A percentile compares a stretch with the other conserved stretches of the same genome.
These are phyloP conservation scores for Nakataea oryzae DNA, from an alignment of 2,329 filamentous ascomycete species.

Conservation along the genomic window DNA sequence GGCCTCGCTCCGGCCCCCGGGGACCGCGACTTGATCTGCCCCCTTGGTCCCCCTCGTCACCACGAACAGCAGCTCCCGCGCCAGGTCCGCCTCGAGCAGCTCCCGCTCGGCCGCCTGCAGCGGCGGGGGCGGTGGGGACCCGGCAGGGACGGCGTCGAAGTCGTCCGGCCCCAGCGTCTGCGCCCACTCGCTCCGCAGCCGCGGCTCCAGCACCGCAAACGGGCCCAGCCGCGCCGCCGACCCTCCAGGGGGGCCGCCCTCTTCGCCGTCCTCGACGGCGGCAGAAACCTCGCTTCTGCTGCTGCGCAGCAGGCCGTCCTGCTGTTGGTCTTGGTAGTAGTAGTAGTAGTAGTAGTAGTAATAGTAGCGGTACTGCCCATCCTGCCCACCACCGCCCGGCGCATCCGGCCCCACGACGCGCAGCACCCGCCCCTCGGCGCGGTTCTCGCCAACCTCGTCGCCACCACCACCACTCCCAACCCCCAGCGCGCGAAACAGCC, in stretches of 20 bases:
- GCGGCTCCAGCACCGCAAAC: background rate
- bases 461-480: background rate
- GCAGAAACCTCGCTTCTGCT: too few species aligned
- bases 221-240: background rate
- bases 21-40: background rate
- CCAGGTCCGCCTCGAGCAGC: background rate
- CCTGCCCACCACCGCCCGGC: too few species aligned
- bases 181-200: background rate
- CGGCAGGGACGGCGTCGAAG: too few species aligned
- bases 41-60: background rate
- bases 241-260: background rate
- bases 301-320: too few species aligned
- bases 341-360: too few species aligned
- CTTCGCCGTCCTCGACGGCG: background rate
- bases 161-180: background rate
- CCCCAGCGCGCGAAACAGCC: background rate
- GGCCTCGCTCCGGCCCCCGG: background rate
- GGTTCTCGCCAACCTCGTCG: too few species aligned
- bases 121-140: too few species aligned
- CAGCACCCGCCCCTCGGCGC: too few species aligned
- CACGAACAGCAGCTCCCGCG: background rate
- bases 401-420: too few species aligned
- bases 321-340: too few species aligned
- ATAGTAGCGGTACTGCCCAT: too few species aligned
- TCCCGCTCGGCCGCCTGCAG: background rate